Base-by-base conservation (phyloP, 108 stramenopile genomes). In the Nannochloropsis salina region DNA sequence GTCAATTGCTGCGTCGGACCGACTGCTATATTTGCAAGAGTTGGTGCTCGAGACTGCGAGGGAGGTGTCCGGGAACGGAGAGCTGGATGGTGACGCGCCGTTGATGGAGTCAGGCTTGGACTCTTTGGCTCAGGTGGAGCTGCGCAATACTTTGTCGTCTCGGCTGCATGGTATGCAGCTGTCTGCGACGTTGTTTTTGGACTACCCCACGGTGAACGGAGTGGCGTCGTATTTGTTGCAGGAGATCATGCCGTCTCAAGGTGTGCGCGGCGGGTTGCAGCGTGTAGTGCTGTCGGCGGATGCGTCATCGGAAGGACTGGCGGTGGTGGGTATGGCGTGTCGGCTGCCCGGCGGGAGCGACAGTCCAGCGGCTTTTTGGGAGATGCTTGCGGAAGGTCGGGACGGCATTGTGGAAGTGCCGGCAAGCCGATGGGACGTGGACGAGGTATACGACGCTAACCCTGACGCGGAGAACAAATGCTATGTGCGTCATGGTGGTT, bases 331-430 rank as follows among this genome's bases (percentile, higher is more conserved):
- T 9, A 88, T 89, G 22, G 85, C 89, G 41, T 91, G 90, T 81
- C 86, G 89, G 20, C 90, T 89, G n/a, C 90, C 90, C 9, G 89
- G 89, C 22, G 89, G 85, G 2, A 85, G 83, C 31, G 86, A 91
- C 86, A 88, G 87, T 43, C 90, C 90, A 9, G 90, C 88, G 88
- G 85, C 87, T 40, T 89, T 90, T 31, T 91, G 88, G 85, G 79
- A 89, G 41, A n/a, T 90, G 82, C 88, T 89, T 40, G 41, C 81
- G 44, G 42, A 85, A 31, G 89, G 88, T 20, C 43, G 22, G 41
- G 89, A 89, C 86, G 86, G 88, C 44, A 83, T 88, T 3, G 31
- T 84, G 41, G 89, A 88, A 83, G 86, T 89, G 18, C 89, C 89
- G 44, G 79, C 88, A 20, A 74, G 45, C 41, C 84, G 88, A 45